phyloP scores from a whole-genome alignment of 1,284 basidiomycete species.

The Tylopilus orsonianus region DNA sequence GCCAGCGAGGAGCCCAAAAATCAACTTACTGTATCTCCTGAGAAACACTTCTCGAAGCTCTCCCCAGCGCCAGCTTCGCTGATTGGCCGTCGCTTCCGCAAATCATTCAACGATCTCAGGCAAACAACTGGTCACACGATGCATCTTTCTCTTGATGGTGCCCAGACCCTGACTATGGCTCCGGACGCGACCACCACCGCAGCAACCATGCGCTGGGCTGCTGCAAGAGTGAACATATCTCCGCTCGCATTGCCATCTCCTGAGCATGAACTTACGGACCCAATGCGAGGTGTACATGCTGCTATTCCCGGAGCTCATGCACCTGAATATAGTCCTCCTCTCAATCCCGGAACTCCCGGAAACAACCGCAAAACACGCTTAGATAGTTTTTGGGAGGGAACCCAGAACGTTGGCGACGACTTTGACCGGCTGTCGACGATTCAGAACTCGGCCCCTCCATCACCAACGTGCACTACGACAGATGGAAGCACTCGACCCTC shows the following conservation, averaged over 20 bases:
- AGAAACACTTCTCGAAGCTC: constrained; percentile 32
- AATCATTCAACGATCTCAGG: constrained; percentile 53
- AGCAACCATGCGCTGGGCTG: constrained; percentile 84
- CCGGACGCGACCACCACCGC: constrained; percentile 67
- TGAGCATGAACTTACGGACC: constrained; percentile 84
- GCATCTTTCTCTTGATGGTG: constrained; percentile 28
- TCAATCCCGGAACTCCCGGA: constrained; percentile 45
- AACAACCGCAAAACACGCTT: constrained; percentile 54
- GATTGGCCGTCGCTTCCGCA: constrained; percentile 47
- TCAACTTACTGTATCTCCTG: constrained; percentile 28
- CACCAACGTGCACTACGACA: constrained; percentile 17
- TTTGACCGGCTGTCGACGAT: constrained; percentile 29
- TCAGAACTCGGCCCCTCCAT: constrained; percentile 29
- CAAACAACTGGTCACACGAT: constrained; percentile 31
- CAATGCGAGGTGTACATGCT: constrained; percentile 72
- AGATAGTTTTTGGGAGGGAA: constrained; percentile 72
- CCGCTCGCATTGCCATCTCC: constrained; percentile 84
- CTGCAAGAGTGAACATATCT: constrained; percentile 67
- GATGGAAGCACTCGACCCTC: constrained; percentile 9
- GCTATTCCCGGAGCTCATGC: constrained; percentile 65
- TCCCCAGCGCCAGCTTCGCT: constrained; percentile 26
- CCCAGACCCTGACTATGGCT: constrained; percentile 36
- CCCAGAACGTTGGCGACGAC: constrained; percentile 45
- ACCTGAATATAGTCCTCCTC: constrained; percentile 30
- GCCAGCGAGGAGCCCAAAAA: constrained; percentile 23